Base-by-base conservation (phyloP, 2,329 filamentous ascomycete species). In the Ascochyta lentis region DNA sequence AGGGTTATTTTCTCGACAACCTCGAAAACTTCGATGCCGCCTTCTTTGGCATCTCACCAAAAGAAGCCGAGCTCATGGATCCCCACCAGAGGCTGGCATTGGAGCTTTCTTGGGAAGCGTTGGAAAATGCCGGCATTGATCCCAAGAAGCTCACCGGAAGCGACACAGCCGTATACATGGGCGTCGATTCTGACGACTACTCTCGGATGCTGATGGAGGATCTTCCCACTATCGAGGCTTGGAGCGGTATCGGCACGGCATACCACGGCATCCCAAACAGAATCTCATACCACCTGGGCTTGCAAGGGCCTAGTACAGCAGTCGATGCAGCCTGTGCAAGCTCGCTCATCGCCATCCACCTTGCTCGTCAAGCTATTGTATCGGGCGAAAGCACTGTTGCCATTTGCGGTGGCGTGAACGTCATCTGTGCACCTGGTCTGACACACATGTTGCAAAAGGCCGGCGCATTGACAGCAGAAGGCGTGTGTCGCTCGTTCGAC, bases 221-320 rank as follows among this genome's bases (percentile, higher is more conserved):
- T 49, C 48, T 77, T 4, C 68, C 70, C 0, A 66, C 70, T 15
- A 66, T 78, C 15, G 72, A 76, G 19, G 68, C 76, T 0, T 76
- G 69, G 66, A 77, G 75, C 71, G 76, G 74, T 2, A 76, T 78
- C 38, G 77, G 77, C 0, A 79, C 75, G 0, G 72, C 75, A 0
- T 71, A 66, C 27, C 74, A 71, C 43, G 74, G 75, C 4, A 62
- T 79, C 6, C 68, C 74, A 9, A 74, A 76, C 59, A 59, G 74
- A 6, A 74, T 77, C 8, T 75, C 71, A 3, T 74, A 75, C 38
- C 61, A 64, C 19, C 51, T 75, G 15, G 66, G 74, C 45, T 58
- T 76, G 6, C 65, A 60, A 54, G 73, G 74, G 5, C 82, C 83
- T 0, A 83, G 80, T 40, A 61, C 61, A n/a, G 69, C 73, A 6